phyloP scores from a whole-genome alignment of 495 filamentous ascomycete species.

The Pyrenopolyporus hunteri region DNA sequence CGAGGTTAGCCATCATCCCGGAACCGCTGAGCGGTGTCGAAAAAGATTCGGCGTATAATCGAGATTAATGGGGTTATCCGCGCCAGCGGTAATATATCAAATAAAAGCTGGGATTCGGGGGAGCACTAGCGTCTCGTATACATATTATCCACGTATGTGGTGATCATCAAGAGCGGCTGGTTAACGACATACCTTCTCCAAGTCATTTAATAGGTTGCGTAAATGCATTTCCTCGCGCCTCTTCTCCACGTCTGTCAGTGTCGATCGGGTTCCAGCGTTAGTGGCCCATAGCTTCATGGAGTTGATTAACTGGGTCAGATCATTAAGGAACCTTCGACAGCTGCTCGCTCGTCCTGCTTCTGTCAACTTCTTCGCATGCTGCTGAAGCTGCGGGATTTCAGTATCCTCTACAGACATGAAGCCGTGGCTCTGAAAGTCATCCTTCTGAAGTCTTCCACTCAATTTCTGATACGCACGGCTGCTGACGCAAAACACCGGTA shows the following conservation, averaged over 20 bases:
- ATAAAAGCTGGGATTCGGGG: no score
- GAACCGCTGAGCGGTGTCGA: not conserved
- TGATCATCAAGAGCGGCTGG: not conserved
- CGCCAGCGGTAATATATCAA: not conserved
- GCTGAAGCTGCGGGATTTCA: constrained; percentile 65
- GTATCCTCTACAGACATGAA: constrained; percentile 45
- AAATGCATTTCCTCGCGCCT: constrained; percentile 49
- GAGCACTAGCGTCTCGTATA: no score
- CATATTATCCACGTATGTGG: no score
- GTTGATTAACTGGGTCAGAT: constrained; percentile 60
- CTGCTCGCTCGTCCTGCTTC: constrained; percentile 44
- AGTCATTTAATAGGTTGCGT: constrained; percentile 46
- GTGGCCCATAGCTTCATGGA: constrained; percentile 64
- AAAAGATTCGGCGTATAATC: not conserved
- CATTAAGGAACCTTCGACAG: constrained; percentile 51
- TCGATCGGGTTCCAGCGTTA: constrained; percentile 51
- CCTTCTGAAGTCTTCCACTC: constrained; percentile 55
- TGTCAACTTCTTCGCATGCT: constrained; percentile 66
- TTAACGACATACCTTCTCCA: constrained; percentile 52
- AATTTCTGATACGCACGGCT: constrained; percentile 67
- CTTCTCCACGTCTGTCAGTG: constrained; percentile 52
- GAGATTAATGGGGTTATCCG: not conserved
- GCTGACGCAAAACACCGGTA: constrained; percentile 70
- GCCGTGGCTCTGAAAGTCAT: constrained; percentile 48
- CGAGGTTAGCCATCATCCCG: not conserved